Evolutionary conservation across 2,329 filamentous ascomycete species (phyloP), one percentile per base, ranked within the genome.

Genomic region (Neonectria sp.): DNA sequence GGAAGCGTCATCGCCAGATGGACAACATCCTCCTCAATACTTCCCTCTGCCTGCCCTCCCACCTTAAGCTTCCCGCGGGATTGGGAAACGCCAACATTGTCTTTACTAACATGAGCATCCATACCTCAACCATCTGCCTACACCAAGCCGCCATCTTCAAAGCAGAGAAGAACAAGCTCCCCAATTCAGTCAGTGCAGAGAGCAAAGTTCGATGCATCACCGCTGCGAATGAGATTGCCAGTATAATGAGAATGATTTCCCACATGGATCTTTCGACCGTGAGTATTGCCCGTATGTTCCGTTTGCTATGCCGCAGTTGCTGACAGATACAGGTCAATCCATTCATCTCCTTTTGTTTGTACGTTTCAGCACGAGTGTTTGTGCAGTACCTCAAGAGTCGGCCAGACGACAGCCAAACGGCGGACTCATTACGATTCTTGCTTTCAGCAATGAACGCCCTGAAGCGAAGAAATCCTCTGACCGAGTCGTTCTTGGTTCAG

Each of bases 111-210:
- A 97, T 99, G 94, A 95, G 93, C 77, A 94, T 99, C 35, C 95
- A 98, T 79, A 97, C 96, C 0, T 97, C 95, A 1, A 95, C 94
- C 2, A 98, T 99, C 60, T 98, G 95, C 79, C 85, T 99, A n/a
- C 96, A 99, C 77, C 96, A 99, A 82, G 96, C 95, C 3, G 96
- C 96, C 29, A 98, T 99, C 24, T 98, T 95, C 86, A 98, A 98
- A 79, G 95, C 95, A 0, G 95, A 98, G 75, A 96, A 95, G 82
- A 92, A 97, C 80, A 89, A 90, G 60, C 84, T 98, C 68, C 91
- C 94, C 1, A 84, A 88, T 1, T 91, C 92, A 21, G 91, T 98
- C 53, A 91, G 93, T 70, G 90, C 93, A 1, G 95, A 98, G 78
- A 97, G 95, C 80, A 98, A 97, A 80, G 90, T 96, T 15, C 89